Evolutionary conservation across 768 basidiomycete species (phyloP), one percentile per base, ranked within the genome.

Genomic region (Calvatia gigantea): DNA sequence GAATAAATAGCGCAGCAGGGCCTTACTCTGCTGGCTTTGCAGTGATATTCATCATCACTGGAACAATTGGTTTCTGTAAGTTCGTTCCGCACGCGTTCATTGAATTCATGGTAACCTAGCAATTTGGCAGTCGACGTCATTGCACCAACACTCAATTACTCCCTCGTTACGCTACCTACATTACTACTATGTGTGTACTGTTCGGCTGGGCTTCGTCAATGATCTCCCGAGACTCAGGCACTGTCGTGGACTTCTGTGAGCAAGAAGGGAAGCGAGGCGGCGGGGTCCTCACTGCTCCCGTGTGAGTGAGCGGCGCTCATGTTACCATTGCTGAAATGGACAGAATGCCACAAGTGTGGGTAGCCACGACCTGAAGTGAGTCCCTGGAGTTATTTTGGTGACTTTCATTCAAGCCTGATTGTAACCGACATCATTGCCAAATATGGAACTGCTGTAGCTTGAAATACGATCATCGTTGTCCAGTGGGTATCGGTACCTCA

Each of bases 381-480:
- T 68, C 3, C 49, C 5, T 12, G 19, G 39, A 46, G 29, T 25
- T 2, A 1, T 6, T 32, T 39, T 42, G 29, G 35, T 47, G 58
- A 56, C 43, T 31, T 23, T 33, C 14, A 42, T 44, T n/a, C n/a
- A n/a, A n/a, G n/a, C n/a, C 56, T 54, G 32, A 44, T 53, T 54
- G 48, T 59, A 52, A 28, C 28, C 29, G 35, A 96, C 94, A 98
- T 67, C 94, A 96, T 70, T 97, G 94, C 71, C 80, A 86, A 23
- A 87, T 97, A 65, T 97, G 94, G 67, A 91, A 93, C 61, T 81
- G 80, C 49, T 97, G 94, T 65, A 84, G 96, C 23, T 68, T 98
- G 42, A 94, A 94, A 66, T 94, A 86, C 66, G 92, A 94, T 65
- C 92, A 94, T 63, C 92, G 94, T 68, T 94, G 92, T 72, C 91